Evolutionary conservation across 106 monocot species (phyloP).

Genomic region (Apostasia ramifera): DNA sequence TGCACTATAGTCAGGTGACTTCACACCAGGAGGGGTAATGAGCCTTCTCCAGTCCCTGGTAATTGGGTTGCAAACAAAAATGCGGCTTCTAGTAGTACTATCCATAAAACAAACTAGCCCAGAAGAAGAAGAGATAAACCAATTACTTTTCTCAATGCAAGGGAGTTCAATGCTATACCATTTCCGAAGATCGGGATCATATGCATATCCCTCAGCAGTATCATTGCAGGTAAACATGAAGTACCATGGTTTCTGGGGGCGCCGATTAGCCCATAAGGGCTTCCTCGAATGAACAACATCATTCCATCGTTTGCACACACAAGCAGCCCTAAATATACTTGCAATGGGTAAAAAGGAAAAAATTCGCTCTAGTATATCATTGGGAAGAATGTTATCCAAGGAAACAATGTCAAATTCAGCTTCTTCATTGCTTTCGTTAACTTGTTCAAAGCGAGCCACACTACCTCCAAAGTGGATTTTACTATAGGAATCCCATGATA

Average conservation of each 20-base stretch:
- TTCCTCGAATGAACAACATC: slow-evolving; percentile 39
- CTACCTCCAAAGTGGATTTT: slow-evolving; percentile 3
- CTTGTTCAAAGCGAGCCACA: background rate
- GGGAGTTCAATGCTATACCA: slow-evolving; percentile 71
- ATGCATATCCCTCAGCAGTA: slow-evolving; percentile 32
- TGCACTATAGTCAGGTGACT: slow-evolving; percentile 52
- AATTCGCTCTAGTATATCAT: slow-evolving; percentile 63
- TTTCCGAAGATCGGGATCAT: slow-evolving; percentile 53
- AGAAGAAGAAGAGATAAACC: slow-evolving; percentile 53
- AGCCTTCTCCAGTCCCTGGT: slow-evolving; percentile 44
- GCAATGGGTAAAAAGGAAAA: slow-evolving; percentile 47
- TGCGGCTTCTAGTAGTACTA: slow-evolving; percentile 41
- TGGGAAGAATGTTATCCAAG: slow-evolving; percentile 46
- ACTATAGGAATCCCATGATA: slow-evolving; percentile 16
- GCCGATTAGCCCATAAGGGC: slow-evolving; percentile 13
- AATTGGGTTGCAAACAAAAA: slow-evolving; percentile 74
- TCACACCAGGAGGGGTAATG: slow-evolving; percentile 34
- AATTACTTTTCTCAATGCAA: slow-evolving; percentile 54
- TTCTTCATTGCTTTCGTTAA: slow-evolving; percentile 12
- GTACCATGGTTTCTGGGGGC: slow-evolving; percentile 72
- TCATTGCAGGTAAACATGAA: slow-evolving; percentile 75
- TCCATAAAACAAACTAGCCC: slow-evolving; percentile 83
- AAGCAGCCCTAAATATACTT: slow-evolving; percentile 36
- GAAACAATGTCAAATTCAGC: slow-evolving; percentile 16
- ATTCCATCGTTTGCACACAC: slow-evolving; percentile 69